Conservation (phyloP, 2,329 filamentous ascomycete species). For the Neopestalotiopsis clavispora region DNA sequence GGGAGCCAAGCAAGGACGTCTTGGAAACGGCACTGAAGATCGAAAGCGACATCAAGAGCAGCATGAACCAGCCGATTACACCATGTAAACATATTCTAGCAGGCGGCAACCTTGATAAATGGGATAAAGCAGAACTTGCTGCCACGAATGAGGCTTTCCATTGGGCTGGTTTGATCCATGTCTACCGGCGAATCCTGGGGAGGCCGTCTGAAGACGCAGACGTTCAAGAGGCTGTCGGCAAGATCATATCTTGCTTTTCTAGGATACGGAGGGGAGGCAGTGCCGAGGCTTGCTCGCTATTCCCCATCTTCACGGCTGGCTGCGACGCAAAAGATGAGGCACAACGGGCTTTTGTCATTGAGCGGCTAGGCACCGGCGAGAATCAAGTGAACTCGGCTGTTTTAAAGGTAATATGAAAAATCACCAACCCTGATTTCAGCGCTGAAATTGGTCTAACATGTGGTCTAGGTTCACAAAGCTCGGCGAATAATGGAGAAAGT, state of each 20-base stretch:
- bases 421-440: not conserved
- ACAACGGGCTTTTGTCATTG: conserved; percentile 65
- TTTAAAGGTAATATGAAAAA: conserved; percentile 6
- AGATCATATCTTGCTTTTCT: conserved; percentile 66
- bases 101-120: conserved; percentile 55
- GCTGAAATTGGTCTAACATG: not conserved
- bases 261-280: conserved; percentile 69
- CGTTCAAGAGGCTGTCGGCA: conserved; percentile 66
- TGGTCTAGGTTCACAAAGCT: conserved; percentile 59
- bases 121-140: conserved; percentile 67
- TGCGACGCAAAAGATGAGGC: conserved; percentile 67
- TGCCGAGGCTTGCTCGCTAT: conserved; percentile 76
- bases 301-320: conserved; percentile 83
- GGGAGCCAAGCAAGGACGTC: conserved; percentile 63
- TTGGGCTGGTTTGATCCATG: conserved; percentile 77
- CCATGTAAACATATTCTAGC: conserved; percentile 53
- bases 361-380: conserved; percentile 70
- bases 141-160: conserved; percentile 82
- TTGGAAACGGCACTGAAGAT: conserved; percentile 62
- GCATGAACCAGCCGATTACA: conserved; percentile 48
- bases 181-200: conserved; percentile 74
- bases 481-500: conserved; percentile 69
- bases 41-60: conserved; percentile 64
- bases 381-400: conserved; percentile 57
- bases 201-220: conserved; percentile 59